Conservation (phyloP, 2,329 filamentous ascomycete genomes). For the Calonectria hawksworthii region DNA sequence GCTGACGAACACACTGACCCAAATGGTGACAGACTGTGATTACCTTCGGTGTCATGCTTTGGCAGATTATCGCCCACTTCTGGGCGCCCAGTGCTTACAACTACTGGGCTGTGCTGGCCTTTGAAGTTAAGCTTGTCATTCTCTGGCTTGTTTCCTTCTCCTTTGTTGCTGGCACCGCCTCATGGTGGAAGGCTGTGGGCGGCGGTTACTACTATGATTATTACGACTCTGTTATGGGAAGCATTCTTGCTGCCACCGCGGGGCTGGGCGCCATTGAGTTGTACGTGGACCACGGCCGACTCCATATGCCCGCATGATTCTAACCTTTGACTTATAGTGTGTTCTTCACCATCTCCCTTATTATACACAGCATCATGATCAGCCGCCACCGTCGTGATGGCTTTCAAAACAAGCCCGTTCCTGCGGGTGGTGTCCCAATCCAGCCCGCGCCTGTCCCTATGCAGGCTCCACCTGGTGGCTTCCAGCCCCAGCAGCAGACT, state of each 20-base stretch:
- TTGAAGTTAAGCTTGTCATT: slow-evolving; percentile 65
- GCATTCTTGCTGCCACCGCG: slow-evolving; percentile 50
- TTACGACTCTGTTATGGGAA: slow-evolving; percentile 44
- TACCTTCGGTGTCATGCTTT: slow-evolving; percentile 61
- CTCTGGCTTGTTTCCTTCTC: slow-evolving; percentile 66
- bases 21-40: slow-evolving; percentile 52
- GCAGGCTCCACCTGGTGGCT: background rate
- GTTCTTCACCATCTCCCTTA: slow-evolving; percentile 57
- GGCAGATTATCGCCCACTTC: slow-evolving; percentile 60
- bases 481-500: background rate
- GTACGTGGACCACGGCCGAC: slow-evolving; percentile 48
- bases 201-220: slow-evolving; percentile 42
- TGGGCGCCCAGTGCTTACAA: slow-evolving; percentile 61
- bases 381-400: slow-evolving; percentile 56
- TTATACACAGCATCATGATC: slow-evolving; percentile 57
- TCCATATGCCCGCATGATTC: background rate
- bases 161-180: slow-evolving; percentile 54
- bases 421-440: background rate
- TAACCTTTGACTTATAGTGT: slow-evolving; percentile 47
- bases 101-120: slow-evolving; percentile 65
- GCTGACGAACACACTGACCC: slow-evolving; percentile 10
- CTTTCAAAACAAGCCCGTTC: slow-evolving; percentile 9
- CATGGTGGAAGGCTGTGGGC: slow-evolving; percentile 35
- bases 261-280: slow-evolving; percentile 59
- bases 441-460: background rate